These are phyloP conservation scores for Myxozyma geophila DNA, from an alignment of 805 yeast genomes.

Conservation along the genomic window DNA sequence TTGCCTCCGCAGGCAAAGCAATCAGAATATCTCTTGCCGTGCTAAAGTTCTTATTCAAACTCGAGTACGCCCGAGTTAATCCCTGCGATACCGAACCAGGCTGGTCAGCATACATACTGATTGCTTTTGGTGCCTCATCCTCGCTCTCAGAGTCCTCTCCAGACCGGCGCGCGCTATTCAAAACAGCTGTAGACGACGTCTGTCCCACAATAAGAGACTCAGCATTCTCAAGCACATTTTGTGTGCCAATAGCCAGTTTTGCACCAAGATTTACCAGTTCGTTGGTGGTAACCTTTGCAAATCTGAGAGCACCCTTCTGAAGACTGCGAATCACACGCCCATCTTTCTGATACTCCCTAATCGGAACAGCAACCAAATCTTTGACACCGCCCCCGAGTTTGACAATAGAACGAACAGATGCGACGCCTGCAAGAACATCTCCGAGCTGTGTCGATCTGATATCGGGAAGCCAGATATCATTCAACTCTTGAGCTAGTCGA, in stretches of 20 bases:
- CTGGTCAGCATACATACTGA: constrained; percentile 83
- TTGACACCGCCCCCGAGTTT: constrained; percentile 78
- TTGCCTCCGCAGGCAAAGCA: constrained; percentile 63
- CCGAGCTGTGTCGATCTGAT: constrained; percentile 78
- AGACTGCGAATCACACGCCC: constrained; percentile 70
- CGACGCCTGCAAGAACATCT: constrained; percentile 81
- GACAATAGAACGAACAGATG: constrained; percentile 77
- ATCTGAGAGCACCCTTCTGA: constrained; percentile 73
- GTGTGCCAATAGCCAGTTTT: constrained; percentile 86
- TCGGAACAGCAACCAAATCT: constrained; percentile 72
- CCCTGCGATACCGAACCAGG: constrained; percentile 77
- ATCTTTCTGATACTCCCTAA: constrained; percentile 73
- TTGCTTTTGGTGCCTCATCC: constrained; percentile 48
- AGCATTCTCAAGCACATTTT: constrained; percentile 73
- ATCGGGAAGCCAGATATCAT: constrained; percentile 85
- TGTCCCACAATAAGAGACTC: constrained; percentile 77
- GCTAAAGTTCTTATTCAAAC: constrained; percentile 68
- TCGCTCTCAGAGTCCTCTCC: constrained; percentile 43
- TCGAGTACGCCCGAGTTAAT: constrained; percentile 68
- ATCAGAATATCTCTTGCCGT: constrained; percentile 68
- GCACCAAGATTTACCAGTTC: constrained; percentile 83
- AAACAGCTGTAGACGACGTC: constrained; percentile 27
- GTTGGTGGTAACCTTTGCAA: constrained; percentile 77
- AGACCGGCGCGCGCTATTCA: constrained; percentile 11
- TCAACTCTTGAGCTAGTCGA: constrained; percentile 58